Evolutionary conservation across 768 basidiomycete genomes (phyloP).

Genomic region (Boletus coccyginus): DNA sequence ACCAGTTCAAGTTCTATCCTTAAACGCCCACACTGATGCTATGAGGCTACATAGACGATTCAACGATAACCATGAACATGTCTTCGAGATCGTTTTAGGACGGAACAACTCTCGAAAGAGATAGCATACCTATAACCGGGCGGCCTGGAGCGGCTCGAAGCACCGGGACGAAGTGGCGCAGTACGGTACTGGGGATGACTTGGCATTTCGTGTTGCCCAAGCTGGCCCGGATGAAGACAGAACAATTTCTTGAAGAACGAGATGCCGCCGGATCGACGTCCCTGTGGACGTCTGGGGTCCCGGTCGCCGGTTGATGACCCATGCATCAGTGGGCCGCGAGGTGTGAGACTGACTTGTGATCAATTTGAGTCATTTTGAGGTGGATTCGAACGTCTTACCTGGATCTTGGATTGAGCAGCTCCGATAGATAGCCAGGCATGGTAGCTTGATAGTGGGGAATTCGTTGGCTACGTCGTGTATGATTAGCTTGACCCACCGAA

Average conservation of each 20-base stretch:
- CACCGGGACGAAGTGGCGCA: neutral
- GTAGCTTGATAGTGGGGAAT: neutral
- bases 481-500: neutral
- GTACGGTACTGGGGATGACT: too few relatives aligned
- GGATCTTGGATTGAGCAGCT: neutral
- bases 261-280: neutral
- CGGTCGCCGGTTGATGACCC: neutral
- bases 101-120: neutral
- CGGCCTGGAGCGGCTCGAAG: too few relatives aligned
- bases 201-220: neutral
- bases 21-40: too few relatives aligned
- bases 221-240: neutral
- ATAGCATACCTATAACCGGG: neutral
- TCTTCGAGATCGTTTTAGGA: neutral
- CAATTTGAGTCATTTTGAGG: neutral
- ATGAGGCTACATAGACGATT: neutral
- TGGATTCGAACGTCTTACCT: neutral
- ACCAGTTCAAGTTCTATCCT: too few relatives aligned
- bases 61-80: neutral
- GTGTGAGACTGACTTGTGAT: neutral
- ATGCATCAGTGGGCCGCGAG: neutral
- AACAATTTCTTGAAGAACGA: neutral
- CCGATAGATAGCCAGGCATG: slow-evolving; percentile 1
- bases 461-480: neutral
- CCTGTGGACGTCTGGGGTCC: neutral